Conservation (phyloP, 257 asterid species). For the Solanum ahanhuiri region DNA sequence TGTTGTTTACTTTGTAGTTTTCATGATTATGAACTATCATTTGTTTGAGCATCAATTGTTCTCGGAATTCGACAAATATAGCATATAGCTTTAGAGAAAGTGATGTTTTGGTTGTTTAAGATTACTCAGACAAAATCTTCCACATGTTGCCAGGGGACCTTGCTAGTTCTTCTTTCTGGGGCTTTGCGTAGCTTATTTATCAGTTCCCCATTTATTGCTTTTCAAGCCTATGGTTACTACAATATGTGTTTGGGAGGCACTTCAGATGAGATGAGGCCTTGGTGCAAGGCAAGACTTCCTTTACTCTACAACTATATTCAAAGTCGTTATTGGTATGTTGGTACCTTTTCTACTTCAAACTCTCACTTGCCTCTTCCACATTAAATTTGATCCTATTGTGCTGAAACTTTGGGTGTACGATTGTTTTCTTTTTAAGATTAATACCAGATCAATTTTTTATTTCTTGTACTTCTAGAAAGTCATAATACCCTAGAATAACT, state of each 20-base stretch:
- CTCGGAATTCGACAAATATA: not conserved
- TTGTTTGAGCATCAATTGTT: not conserved
- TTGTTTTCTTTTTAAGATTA: not conserved
- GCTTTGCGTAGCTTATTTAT: conserved; percentile 49
- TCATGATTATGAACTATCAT: not conserved
- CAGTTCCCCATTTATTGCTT: conserved; percentile 55
- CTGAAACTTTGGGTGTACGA: not conserved
- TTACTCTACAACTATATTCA: conserved; percentile 86
- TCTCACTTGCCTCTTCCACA: not conserved
- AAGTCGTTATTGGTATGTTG: conserved; percentile 85
- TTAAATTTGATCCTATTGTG: not conserved
- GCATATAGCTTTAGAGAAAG: not conserved
- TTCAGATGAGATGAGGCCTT: conserved; percentile 61
- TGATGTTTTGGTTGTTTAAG: not conserved
- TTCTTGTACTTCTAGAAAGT: not conserved
- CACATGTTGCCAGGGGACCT: conserved; percentile 32
- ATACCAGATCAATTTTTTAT: not conserved
- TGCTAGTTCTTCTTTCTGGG: conserved; percentile 49
- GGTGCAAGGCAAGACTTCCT: conserved; percentile 95
- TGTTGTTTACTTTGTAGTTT: not conserved
- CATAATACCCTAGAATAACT: not conserved
- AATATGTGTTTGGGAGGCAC: conserved; percentile 52
- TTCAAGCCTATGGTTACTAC: conserved; percentile 73
- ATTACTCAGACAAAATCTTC: not conserved
- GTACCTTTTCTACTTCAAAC: not conserved